Evolutionary conservation across 805 yeast species (phyloP), one percentile per base, ranked within the genome.

Genomic region (Blastobotrys attinorum): DNA sequence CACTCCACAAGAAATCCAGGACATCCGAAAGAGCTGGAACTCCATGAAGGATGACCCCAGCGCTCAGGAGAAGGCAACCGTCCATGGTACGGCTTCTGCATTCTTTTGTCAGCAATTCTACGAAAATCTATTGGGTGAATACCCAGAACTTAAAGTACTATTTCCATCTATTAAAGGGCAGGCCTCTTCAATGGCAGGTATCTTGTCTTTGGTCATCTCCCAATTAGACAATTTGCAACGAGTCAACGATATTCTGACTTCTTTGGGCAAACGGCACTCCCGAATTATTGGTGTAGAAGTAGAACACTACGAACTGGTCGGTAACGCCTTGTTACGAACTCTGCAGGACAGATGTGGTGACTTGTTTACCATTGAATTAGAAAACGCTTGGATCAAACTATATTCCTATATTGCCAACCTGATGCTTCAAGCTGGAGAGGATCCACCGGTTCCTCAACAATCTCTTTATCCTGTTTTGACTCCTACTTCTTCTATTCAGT

Each of bases 151-250:
- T 48, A 86, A 80, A 51, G 69, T 66, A 32, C 58, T 78, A 56
- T 83, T 82, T 59, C 94, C 95, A 0, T 76, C 84, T 4, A 76
- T 84, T 50, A 73, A 74, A 49, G 88, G 83, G 57, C 95, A 86
- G 63, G 87, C 92, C 1, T 75, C 77, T 13, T 75, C 89, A 5
- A 81, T 85, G 66, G 87, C 90, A 0, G 88, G 89, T 3, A 85
- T 85, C 16, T 60, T 86, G 53, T 74, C 83, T 22, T 70, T 77
- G 35, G 83, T 89, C 2, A 76, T 85, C 47, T 62, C 72, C 22
- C 77, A 77, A 51, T 65, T 85, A 42, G 88, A 82, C 43, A 71
- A 79, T 50, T 65, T 84, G 42, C 56, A 70, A 2, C 60, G 63
- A 4, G 63, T 84, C 52, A 80, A 81, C 53, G 81, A 72, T 21